Evolutionary conservation across 108 stramenopile species (phyloP), one percentile per base, ranked within the genome.

Genomic region (Nitzschia palea): DNA sequence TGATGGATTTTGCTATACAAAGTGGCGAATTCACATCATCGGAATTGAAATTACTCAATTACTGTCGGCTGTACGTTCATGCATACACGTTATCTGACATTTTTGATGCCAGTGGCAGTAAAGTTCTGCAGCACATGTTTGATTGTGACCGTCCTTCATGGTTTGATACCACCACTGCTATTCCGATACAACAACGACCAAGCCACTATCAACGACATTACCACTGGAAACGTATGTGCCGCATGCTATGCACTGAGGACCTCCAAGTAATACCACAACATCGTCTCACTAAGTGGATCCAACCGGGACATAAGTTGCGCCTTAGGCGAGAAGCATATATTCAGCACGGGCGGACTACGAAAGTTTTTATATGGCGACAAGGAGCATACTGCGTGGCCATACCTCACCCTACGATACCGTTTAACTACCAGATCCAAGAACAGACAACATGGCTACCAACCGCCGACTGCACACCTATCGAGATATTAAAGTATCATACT

Each of bases 41-140:
- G n/a, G 40, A 62, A 23, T 12, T 62, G 8, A 15, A 22, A 12
- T 14, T 17, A 5, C 8, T 62, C 40, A 62, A 62, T 23, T 62
- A 62, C 23, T 62, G 60, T 22, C 36, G 60, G 9, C 60, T 62
- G 18, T 44, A 44, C 42, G 43, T 62, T 20, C 60, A 62, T 10
- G 60, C 23, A 5, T 6, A 14, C 20, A 62, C 60, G 9, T 29
- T 56, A 22, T 15, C 55, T 15, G 55, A 56, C 23, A n/a, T 51
- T 6, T 18, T 51, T 8, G n/a, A 23, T 8, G 5, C 50, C 8
- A n/a, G n/a, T 23, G 50, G 50, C n/a, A 51, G 8, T 18, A 6
- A 18, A 10, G 12, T 51, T 8, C 20, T 23, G n/a, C 18, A 6
- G 8, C 23, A 18, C 50, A 51, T 51, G 15, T 18, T 10, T 6